Evolutionary conservation across 2,329 filamentous ascomycete species (phyloP), one percentile per base, ranked within the genome.

Genomic region (Diaporthe amygdali): DNA sequence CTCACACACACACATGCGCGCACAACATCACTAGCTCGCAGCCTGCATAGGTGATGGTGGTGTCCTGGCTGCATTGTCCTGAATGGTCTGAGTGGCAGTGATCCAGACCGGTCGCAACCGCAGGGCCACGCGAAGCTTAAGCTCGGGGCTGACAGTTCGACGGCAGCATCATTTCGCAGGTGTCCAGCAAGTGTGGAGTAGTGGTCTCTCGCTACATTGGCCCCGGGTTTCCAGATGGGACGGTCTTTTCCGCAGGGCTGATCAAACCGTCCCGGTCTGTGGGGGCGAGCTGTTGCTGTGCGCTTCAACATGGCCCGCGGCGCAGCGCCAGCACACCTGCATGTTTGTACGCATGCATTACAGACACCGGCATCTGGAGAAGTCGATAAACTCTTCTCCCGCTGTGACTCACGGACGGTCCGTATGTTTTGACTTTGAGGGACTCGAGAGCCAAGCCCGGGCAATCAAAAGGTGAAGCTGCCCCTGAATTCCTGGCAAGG

Each of bases 181-280:
- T 32, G 22, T 47, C 41, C 27, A 47, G 41, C 41, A 64, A 15
- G 44, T 64, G 41, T 64, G 41, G 59, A 64, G 59, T 8, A 37
- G 41, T 63, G 37, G 20, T 27, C 20, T 63, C 27, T 47, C 15
- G 20, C 27, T 47, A n/a, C 41, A 34, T 63, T n/a, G 56, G 41
- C 41, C 56, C 59, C 27, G 27, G 59, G 41, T 63, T 47, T 34
- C 27, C 30, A 37, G 44, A 64, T 64, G 59, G 59, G 44, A 49
- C 56, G 59, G 59, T 64, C 59, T 64, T 64, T 39, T 47, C 59
- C 59, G 59, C 59, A 64, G 59, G 59, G 59, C 59, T 64, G 59
- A 64, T 64, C 59, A 64, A 49, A 64, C 59, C n/a, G 44, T 64
- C 59, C 59, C 44, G 44, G 20, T 49, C 59, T 49, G 59, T 64